Base-by-base conservation (phyloP, 768 basidiomycete species). In the Russula dissimulans region DNA sequence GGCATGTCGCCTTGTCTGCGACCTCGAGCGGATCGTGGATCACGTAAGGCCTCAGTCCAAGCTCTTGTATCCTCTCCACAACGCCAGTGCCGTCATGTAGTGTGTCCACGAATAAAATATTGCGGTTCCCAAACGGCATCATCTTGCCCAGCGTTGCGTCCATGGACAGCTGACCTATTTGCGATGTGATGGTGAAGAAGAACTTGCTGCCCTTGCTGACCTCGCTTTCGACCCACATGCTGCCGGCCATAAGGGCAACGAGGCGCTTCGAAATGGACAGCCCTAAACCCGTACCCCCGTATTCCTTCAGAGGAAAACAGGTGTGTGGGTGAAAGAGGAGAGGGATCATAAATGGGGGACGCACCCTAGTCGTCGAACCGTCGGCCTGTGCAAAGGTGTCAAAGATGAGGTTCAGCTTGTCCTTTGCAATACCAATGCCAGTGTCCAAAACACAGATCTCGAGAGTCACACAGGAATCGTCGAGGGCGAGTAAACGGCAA, bases 341-440 rank as follows among this genome's bases (percentile, higher is more conserved):
- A 29, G n/a, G 42, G 32, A 8, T 7, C 10, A 49, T 12, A 46
- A n/a, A 36, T 26, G 22, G 22, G 22, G 39, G n/a, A 54, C 86
- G 45, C 67, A 91, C 91, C 69, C 95, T 75, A 5, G 95, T 98
- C 4, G 97, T 98, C 8, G 94, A 97, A 29, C 97, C 97, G 77
- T 98, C 97, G 0, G 97, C 97, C 70, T 98, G 97, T 66, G 91
- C 93, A 75, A 99, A 99, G 1, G 97, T 98, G 70, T 99, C 97
- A 74, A 98, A 99, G 71, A 98, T 98, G 69, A 98, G 78, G 69
- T 95, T 95, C 65, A 98, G 76, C 77, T 98, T 98, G 73, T 98
- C 97, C 71, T 94, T 93, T 57, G 95, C 93, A 71, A 99, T 98
- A 54, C 97, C 97, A 67, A 99, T 99, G 57, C 97, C 97, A 1